Base-by-base conservation (phyloP, 306 rosid species). In the Acacia confusa region DNA sequence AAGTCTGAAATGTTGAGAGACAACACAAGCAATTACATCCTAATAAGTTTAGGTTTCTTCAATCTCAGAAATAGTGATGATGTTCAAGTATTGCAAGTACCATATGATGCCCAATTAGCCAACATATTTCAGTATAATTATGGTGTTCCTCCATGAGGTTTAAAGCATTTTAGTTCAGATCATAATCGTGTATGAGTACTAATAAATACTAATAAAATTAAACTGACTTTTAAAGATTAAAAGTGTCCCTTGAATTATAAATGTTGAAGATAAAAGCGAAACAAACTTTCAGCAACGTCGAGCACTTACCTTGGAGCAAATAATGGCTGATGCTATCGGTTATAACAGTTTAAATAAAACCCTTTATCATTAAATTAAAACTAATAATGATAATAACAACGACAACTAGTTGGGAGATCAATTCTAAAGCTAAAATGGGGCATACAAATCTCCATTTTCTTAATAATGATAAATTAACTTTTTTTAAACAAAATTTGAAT, bases 1-100 rank as follows among this genome's bases (percentile, higher is more conserved):
- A 95, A 72, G 20, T 90, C 98, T 92, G 89, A 57, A 57, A 60
- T 48, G 27, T 57, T 28, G 22, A 77, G 53, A 72, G 24, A 34
- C 15, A 14, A 44, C 25, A 16, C 41, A 25, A 70, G 52, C 44
- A 70, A 25, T 69, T 10, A 63, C 7, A 9, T 25, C 20, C 57
- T 41, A 27, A 7, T 20, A 28, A 19, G 45, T 60, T 22, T 1
- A 32, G 43, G 43, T 65, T 65, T 7, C 44, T 17, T 65, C 24
- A 63, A 28, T 10, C 38, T 14, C n/a, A 14, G 10, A 63, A 9
- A 65, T 65, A 20, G 24, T 17, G 64, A 34, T 20, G 13, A 8
- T 9, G 30, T 16, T 72, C 40, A 36, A 32, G 34, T 34, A 52
- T 9, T 74, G 3, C 50, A 36, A n/a, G 25, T 81, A 20, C 25